Base-by-base conservation (phyloP, 2,329 filamentous ascomycete species). In the Fusarium falciforme region DNA sequence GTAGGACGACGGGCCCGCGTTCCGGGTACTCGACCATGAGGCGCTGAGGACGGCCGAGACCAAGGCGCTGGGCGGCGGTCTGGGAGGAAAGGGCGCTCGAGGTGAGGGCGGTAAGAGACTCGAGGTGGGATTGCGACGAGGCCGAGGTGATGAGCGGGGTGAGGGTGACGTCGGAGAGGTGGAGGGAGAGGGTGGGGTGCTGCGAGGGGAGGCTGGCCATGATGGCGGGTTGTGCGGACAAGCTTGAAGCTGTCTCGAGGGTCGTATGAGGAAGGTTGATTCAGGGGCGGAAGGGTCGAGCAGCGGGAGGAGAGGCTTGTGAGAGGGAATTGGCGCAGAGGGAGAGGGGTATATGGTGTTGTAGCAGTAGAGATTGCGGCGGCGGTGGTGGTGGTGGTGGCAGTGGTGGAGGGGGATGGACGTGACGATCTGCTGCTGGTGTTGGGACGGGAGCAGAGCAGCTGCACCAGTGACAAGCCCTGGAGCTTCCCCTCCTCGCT, bases 101-200 rank as follows among this genome's bases (percentile, higher is more conserved):
- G 35, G 89, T 85, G 47, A 91, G 85, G 6, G 84, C 79, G 8
- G 87, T 85, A 61, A 92, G 85, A n/a, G 88, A 84, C 61, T 86
- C 83, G 67, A 86, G 84, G 64, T 86, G 85, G 8, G 81, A 79
- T 62, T 81, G 80, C 25, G 83, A 83, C 61, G 81, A 82, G 66
- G 87, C 85, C 31, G 87, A 89, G 22, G 87, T 88, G 78, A 91
- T 85, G 73, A 92, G 85, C 35, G 89, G 88, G 6, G 87, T 89
- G 73, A 89, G 85, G 68, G 87, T 82, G 68, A 85, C 82, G 84
- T 91, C 89, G 73, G 88, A 85, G 68, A 91, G 86, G 83, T 90
- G 88, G 70, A 90, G 84, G 74, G 87, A 84, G 62, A 90, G 84
- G 67, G 83, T 80, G 38, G 88, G 87, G 80, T 88, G 84, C 75